Base-by-base conservation (phyloP, 192 early-diverging fungal species). In the Gigaspora rosea region DNA sequence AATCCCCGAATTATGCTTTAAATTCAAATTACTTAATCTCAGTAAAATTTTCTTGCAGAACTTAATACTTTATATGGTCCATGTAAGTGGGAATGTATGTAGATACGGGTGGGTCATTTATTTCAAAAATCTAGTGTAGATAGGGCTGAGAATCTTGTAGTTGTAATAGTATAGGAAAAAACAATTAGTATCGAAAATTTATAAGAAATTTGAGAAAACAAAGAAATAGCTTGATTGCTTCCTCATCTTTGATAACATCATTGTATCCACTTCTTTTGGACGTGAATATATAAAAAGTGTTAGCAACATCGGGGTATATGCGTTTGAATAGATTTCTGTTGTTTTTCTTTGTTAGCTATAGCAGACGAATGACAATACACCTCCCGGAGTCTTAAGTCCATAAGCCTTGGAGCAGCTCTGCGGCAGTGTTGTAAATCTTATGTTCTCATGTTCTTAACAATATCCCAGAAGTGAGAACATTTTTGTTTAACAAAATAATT, bases 291-390 rank as follows among this genome's bases (percentile, higher is more conserved):
- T 41, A 35, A 49, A 36, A 63, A 32, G 22, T 63, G 12, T 63
- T 63, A 63, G 32, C 33, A 63, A 63, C 4, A 63, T 63, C 32
- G 13, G 61, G 62, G 35, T 13, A 22, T 61, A 8, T 69, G 22
- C 49, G 67, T 69, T 47, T 69, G 67, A 32, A 50, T 69, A 69
- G 20, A 51, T 20, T 69, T 69, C 47, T 67, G 15, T 27, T 27
- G 0, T 27, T 27, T 27, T 27, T 27, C 1, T 61, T 61, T 64
- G n/a, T 69, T 51, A 50, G 67, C 67, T 69, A 69, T 18, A 69
- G 67, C 67, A 69, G 67, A 69, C 48, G 20, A 69, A 32, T 69
- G 67, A 69, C 22, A 47, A 69, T 69, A 69, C 20, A 51, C 67
- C 48, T 67, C 65, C 65, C 65, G 15, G 67, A 69, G 22, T 69